Conservation (phyloP, 1,284 basidiomycete genomes). For the Leucoagaricus sp. region DNA sequence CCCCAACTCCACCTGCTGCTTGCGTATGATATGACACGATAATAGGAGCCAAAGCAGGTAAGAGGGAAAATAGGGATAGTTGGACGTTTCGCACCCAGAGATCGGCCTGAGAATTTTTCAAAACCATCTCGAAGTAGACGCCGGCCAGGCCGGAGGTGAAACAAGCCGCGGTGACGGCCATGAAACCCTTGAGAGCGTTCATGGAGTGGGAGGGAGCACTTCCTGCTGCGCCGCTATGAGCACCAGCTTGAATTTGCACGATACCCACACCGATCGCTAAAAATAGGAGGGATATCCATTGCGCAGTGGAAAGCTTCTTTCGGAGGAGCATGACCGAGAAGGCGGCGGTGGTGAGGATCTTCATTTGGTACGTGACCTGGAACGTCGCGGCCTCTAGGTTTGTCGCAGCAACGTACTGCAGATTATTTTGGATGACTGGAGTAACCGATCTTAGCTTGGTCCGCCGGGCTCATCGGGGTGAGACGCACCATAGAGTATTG, state of each 20-base stretch:
- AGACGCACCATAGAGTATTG: slow-evolving; percentile 73
- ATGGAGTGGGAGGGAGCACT: slow-evolving; percentile 49
- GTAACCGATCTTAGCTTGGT: neutral
- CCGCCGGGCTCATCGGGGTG: neutral
- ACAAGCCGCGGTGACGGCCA: slow-evolving; percentile 88
- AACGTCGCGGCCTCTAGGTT: slow-evolving; percentile 96
- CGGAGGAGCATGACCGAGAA: slow-evolving; percentile 92
- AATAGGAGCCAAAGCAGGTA: slow-evolving; percentile 86
- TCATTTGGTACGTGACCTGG: slow-evolving; percentile 96
- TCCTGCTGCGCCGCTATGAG: slow-evolving; percentile 25
- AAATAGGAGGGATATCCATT: slow-evolving; percentile 85
- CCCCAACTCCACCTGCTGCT: slow-evolving; percentile 18
- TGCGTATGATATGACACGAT: slow-evolving; percentile 53
- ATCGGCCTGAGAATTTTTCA: slow-evolving; percentile 87
- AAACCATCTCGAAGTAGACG: slow-evolving; percentile 97
- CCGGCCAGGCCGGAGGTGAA: slow-evolving; percentile 95
- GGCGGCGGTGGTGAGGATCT: slow-evolving; percentile 95
- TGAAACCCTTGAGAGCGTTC: slow-evolving; percentile 83
- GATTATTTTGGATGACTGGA: slow-evolving; percentile 89
- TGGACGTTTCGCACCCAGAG: slow-evolving; percentile 97
- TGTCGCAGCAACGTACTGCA: slow-evolving; percentile 92
- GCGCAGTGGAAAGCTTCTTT: slow-evolving; percentile 70
- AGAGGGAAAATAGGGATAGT: slow-evolving; percentile 88
- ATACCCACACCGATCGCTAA: slow-evolving; percentile 91
- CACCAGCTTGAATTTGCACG: slow-evolving; percentile 83